Base-by-base conservation (phyloP, 2,329 filamentous ascomycete genomes). In the Pestalotiopsis sp. region DNA sequence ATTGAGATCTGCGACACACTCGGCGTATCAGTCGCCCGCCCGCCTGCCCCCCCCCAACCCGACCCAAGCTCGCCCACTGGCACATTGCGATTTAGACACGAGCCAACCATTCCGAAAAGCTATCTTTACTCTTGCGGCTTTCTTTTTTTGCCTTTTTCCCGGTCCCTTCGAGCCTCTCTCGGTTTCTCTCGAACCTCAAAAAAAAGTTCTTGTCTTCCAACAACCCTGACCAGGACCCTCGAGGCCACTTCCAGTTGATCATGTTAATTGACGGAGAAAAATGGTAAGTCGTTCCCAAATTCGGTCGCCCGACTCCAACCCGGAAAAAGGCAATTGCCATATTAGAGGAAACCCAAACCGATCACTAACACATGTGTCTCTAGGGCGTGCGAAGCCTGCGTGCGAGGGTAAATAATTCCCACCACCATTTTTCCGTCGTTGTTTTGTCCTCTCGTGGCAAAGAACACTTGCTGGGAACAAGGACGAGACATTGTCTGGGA, bases 261-360 rank as follows among this genome's bases (percentile, higher is more conserved):
- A 95, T 95, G 93, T 87, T 95, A 81, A 93, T 95, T 81, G 91
- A 97, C 87, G 95, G 95, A 82, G 94, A 97, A 86, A 98, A 98
- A 87, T 98, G 90, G 61, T 64, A 49, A 45, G n/a, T 64, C 38
- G 11, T 14, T 23, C 23, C 39, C 20, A 17, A 17, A 27, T 27
- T 41, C 31, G 38, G n/a, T 20, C 13, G 25, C 14, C 39, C 61
- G 5, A n/a, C 36, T 64, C 23, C 57, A 59, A 59, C 9, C 23
- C 17, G 57, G 57, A 27, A 23, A 36, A 36, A 36, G 20, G 45
- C 45, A 52, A 52, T 17, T 9, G 9, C 17, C 45, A 52, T 52
- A 45, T 45, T 14, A 14, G 20, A n/a, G 45, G 5, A 62, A n/a
- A 62, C 25, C 17, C 14, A 36, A 39, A 20, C 59, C n/a, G 49